Conservation (phyloP, 768 basidiomycete species). For the Coprinopsis strossmayeri region DNA sequence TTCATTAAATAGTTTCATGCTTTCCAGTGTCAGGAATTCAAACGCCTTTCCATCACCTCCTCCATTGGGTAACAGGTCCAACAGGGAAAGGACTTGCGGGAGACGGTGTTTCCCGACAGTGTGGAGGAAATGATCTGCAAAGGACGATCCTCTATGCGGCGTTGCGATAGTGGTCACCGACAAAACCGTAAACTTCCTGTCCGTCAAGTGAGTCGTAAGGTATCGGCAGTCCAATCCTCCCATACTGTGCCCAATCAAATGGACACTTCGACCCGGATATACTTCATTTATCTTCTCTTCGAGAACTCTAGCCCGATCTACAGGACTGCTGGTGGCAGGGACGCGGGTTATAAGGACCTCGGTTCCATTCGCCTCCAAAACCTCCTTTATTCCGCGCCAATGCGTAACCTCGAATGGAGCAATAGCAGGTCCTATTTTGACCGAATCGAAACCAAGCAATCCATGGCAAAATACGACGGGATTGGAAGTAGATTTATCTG, state of each 20-base stretch:
- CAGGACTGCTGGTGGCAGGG: slow-evolving; percentile 84
- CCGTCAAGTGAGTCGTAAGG: slow-evolving; percentile 70
- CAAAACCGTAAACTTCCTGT: slow-evolving; percentile 72
- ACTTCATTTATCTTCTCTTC: slow-evolving; percentile 71
- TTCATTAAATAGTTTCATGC: slow-evolving; percentile 87
- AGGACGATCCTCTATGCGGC: slow-evolving; percentile 89
- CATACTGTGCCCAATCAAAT: slow-evolving; percentile 84
- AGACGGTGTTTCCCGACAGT: slow-evolving; percentile 62
- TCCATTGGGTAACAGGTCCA: slow-evolving; percentile 84
- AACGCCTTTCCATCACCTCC: slow-evolving; percentile 96
- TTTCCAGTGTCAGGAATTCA: slow-evolving; percentile 74
- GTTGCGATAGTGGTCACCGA: slow-evolving; percentile 93
- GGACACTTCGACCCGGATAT: slow-evolving; percentile 80
- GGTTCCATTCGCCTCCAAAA: slow-evolving; percentile 78
- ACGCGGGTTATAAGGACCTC: slow-evolving; percentile 93
- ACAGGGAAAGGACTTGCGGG: slow-evolving; percentile 62
- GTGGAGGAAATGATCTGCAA: slow-evolving; percentile 85
- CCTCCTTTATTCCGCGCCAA: slow-evolving; percentile 96
- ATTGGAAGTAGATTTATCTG: slow-evolving; percentile 73
- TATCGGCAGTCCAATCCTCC: slow-evolving; percentile 94
- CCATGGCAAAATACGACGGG: slow-evolving; percentile 97
- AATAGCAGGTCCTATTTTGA: slow-evolving; percentile 71
- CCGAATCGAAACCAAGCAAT: slow-evolving; percentile 81
- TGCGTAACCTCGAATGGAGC: slow-evolving; percentile 84
- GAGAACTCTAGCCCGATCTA: slow-evolving; percentile 88